Evolutionary conservation across 306 rosid genomes (phyloP).

Genomic region (Pueraria montana): DNA sequence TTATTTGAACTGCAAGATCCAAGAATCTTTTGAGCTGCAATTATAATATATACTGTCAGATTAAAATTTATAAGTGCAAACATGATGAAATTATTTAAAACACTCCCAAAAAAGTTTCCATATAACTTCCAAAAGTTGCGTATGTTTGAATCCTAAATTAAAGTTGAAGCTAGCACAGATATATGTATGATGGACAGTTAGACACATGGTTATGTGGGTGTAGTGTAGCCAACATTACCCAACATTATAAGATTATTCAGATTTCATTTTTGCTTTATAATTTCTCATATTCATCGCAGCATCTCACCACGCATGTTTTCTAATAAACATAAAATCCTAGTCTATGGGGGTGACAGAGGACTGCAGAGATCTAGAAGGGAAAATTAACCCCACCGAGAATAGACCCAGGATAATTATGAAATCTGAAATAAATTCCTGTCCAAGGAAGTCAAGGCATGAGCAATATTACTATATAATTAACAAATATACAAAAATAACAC

Average conservation of each 20-base stretch:
- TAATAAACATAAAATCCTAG: slow-evolving; percentile 8
- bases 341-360: slow-evolving; percentile 16
- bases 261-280: slow-evolving; percentile 23
- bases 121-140: slow-evolving; percentile 12
- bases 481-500: not conserved
- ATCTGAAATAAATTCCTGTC: slow-evolving; percentile 9
- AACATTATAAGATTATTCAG: slow-evolving; percentile 15
- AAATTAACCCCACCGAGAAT: slow-evolving; percentile 32
- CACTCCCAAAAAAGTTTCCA: slow-evolving; percentile 25
- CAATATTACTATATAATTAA: slow-evolving; percentile 18
- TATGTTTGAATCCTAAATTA: not conserved
- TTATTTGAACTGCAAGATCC: slow-evolving; percentile 49
- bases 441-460: slow-evolving; percentile 18
- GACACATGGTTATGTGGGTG: not conserved
- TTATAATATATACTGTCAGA: slow-evolving; percentile 48
- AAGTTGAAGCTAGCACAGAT: slow-evolving; percentile 39
- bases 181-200: not conserved
- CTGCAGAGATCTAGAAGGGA: slow-evolving; percentile 23
- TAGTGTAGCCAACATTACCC: slow-evolving; percentile 22
- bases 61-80: slow-evolving; percentile 14
- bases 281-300: slow-evolving; percentile 19
- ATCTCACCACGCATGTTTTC: slow-evolving; percentile 24
- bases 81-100: slow-evolving; percentile 37
- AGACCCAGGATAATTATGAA: slow-evolving; percentile 19
- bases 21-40: slow-evolving; percentile 71